These are phyloP conservation scores for Arthromyces matolae DNA, from an alignment of 768 basidiomycete genomes.

Conservation along the genomic window DNA sequence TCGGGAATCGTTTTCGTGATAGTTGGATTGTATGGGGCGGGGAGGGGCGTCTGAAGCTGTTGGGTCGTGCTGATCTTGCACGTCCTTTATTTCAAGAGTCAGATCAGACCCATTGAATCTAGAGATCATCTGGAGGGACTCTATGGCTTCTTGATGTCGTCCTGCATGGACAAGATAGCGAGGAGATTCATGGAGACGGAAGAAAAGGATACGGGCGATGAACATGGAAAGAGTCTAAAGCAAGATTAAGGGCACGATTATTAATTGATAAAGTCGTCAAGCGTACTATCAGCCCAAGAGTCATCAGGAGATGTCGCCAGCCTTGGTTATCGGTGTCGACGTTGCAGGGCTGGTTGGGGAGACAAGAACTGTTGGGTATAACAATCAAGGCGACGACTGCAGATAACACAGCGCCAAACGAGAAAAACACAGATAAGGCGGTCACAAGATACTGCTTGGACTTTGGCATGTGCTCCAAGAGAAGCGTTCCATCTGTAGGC, in stretches of 20 bases:
- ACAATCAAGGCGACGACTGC: constrained; percentile 77
- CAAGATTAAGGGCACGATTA: neutral
- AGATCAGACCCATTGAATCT: constrained; percentile 79
- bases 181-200: constrained; percentile 92
- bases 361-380: constrained; percentile 74
- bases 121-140: constrained; percentile 80
- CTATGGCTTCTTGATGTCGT: constrained; percentile 77
- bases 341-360: constrained; percentile 53
- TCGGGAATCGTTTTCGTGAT: constrained; percentile 6
- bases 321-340: constrained; percentile 71
- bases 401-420: constrained; percentile 83
- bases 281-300: constrained; percentile 80
- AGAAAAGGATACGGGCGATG: constrained; percentile 80
- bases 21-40: constrained; percentile 2
- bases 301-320: constrained; percentile 82
- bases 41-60: constrained; percentile 3
- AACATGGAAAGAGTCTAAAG: constrained; percentile 84
- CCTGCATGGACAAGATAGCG: constrained; percentile 90
- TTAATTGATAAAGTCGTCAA: constrained; percentile 1
- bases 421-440: constrained; percentile 93
- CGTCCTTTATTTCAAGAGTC: constrained; percentile 66
- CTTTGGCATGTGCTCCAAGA: constrained; percentile 90
- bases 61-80: constrained; percentile 42
- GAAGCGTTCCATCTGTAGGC: constrained; percentile 94
- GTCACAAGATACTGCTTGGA: constrained; percentile 92